Evolutionary conservation across 257 asterid genomes (phyloP).

Genomic region (Rehmannia glutinosa): DNA sequence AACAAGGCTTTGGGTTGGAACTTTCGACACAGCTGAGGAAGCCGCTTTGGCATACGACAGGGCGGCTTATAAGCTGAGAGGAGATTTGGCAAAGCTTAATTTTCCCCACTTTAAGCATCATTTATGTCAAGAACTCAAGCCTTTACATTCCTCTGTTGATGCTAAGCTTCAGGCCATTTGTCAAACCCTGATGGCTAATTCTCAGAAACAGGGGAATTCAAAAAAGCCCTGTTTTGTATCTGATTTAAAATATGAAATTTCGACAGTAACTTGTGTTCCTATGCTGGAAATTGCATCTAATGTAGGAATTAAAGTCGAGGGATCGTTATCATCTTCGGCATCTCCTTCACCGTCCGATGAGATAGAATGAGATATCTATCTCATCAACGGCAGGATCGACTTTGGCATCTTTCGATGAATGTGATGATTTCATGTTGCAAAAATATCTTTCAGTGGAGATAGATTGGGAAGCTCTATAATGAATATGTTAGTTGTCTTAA

Average conservation of each 20-base stretch:
- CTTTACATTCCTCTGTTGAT: slow-evolving; percentile 68
- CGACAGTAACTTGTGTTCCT: background rate
- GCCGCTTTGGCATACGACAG: slow-evolving; percentile 85
- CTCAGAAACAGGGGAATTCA: slow-evolving; percentile 42
- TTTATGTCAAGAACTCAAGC: slow-evolving; percentile 48
- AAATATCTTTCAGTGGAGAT: slow-evolving; percentile 90
- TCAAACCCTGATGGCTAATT: slow-evolving; percentile 39
- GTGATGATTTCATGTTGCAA: slow-evolving; percentile 37
- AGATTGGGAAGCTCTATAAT: slow-evolving; percentile 84
- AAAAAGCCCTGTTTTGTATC: slow-evolving; percentile 1
- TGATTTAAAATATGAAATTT: background rate
- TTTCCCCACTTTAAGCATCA: slow-evolving; percentile 70
- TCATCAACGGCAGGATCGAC: slow-evolving; percentile 33
- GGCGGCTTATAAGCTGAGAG: slow-evolving; percentile 89
- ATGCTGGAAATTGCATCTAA: no score
- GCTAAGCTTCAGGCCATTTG: slow-evolving; percentile 84
- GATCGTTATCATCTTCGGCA: slow-evolving; percentile 26
- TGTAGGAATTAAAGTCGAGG: slow-evolving; percentile 29
- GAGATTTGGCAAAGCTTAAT: slow-evolving; percentile 76
- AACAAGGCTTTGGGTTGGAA: slow-evolving; percentile 90
- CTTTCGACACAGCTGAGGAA: slow-evolving; percentile 87
- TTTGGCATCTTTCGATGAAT: slow-evolving; percentile 33
- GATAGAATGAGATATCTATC: no score
- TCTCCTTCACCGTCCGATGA: slow-evolving; percentile 30
- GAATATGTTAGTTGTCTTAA: slow-evolving; percentile 8